phyloP scores from a whole-genome alignment of 2,329 filamentous ascomycete genomes.

The Aspergillus pseudoterreus region DNA sequence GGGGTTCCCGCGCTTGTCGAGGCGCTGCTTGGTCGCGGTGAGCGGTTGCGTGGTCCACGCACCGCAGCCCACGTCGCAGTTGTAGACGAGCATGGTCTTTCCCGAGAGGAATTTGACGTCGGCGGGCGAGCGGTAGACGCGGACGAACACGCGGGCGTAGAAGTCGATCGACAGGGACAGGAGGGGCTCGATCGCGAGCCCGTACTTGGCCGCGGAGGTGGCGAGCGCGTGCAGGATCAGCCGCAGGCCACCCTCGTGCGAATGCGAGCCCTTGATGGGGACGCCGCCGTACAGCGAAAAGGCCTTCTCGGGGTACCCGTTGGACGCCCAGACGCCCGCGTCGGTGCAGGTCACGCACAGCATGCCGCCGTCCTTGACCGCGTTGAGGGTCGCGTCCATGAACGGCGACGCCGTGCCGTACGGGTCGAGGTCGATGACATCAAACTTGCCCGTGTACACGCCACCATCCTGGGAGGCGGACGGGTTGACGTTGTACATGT shows the following conservation, averaged over 20 bases:
- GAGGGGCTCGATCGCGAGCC: slow-evolving; percentile 82
- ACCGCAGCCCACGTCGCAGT: slow-evolving; percentile 87
- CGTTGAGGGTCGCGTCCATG: slow-evolving; percentile 84
- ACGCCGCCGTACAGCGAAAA: slow-evolving; percentile 91
- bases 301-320: slow-evolving; percentile 90
- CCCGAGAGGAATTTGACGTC: slow-evolving; percentile 87
- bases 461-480: slow-evolving; percentile 37
- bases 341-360: slow-evolving; percentile 96
- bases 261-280: slow-evolving; percentile 77
- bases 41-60: slow-evolving; percentile 82
- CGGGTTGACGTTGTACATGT: slow-evolving; percentile 73
- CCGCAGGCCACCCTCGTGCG: slow-evolving; percentile 84
- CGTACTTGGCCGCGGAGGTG: slow-evolving; percentile 76
- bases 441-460: slow-evolving; percentile 59
- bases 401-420: slow-evolving; percentile 94
- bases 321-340: slow-evolving; percentile 89
- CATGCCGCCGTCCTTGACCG: slow-evolving; percentile 81
- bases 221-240: slow-evolving; percentile 81
- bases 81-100: slow-evolving; percentile 90
- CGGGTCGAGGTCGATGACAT: slow-evolving; percentile 94
- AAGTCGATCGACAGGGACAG: slow-evolving; percentile 95
- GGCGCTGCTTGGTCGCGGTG: slow-evolving; percentile 62
- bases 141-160: slow-evolving; percentile 85
- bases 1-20: slow-evolving; percentile 66
- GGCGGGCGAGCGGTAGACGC: slow-evolving; percentile 71